A percentile compares a stretch with the other conserved stretches of the same genome.
Conservation (phyloP, 192 early-diverging fungal species). For the Bifiguratus adelaidae region DNA sequence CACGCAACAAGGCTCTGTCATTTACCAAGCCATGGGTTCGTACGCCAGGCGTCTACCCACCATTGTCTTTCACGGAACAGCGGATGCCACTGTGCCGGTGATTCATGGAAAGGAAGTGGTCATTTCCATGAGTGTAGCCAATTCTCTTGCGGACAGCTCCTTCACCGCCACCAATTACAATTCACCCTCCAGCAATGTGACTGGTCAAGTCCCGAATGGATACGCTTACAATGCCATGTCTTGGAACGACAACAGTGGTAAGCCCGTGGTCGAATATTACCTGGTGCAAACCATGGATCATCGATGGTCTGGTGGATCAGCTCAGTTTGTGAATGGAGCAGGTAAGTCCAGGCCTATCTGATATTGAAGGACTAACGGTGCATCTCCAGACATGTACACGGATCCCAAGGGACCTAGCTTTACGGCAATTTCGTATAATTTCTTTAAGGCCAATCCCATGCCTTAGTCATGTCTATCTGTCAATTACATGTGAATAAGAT, state of each 20-base stretch:
- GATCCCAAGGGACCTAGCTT: not conserved
- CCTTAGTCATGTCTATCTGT: too few species aligned
- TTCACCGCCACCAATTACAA: not conserved
- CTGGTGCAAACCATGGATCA: not conserved
- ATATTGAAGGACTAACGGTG: too few species aligned
- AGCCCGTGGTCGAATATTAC: not conserved
- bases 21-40: too few species aligned
- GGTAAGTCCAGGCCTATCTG: too few species aligned
- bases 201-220: not conserved
- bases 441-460: not conserved
- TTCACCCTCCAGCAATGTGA: not conserved
- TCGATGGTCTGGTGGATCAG: too few species aligned
- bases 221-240: not conserved
- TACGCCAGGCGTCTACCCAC: too few species aligned
- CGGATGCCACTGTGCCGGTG: not conserved
- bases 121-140: not conserved
- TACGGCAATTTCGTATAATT: not conserved
- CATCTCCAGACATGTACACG: not conserved
- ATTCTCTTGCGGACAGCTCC: not conserved
- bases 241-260: not conserved
- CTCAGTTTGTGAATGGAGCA: too few species aligned
- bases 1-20: too few species aligned
- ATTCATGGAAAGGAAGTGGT: not conserved
- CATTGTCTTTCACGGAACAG: constrained; percentile 1
- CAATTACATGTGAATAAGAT: too few species aligned